phyloP scores from a whole-genome alignment of 108 stramenopile genomes.

The Seminavis robusta region DNA sequence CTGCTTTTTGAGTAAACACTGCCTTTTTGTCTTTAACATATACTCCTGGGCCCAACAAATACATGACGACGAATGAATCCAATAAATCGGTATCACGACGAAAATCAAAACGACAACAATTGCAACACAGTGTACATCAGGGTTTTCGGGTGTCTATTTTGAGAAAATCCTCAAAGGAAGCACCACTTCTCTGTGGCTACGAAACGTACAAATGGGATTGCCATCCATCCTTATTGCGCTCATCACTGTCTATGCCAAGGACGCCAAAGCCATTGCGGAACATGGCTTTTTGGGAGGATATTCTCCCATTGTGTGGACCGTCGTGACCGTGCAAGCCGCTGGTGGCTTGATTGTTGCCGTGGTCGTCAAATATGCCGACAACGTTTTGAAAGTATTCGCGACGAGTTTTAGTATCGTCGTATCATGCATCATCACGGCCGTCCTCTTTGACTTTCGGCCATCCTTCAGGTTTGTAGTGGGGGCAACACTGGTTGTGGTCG shows the following conservation, averaged over 20 bases:
- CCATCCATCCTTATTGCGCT: constrained; percentile 85
- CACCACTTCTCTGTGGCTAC: constrained; percentile 85
- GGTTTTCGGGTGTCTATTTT: constrained; percentile 97
- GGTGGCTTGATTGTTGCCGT: constrained; percentile 93
- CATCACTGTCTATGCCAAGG: constrained; percentile 66
- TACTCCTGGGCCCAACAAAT: too few relatives aligned
- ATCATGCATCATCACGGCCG: constrained; percentile 82
- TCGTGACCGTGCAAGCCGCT: constrained; percentile 90
- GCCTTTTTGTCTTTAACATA: too few relatives aligned
- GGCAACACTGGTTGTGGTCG: constrained; percentile 64
- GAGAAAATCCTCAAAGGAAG: constrained; percentile 94
- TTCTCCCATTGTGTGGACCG: constrained; percentile 73
- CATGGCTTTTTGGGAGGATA: constrained; percentile 94
- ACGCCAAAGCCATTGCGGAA: constrained; percentile 41
- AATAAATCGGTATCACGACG: too few relatives aligned
- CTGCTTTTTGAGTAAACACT: too few relatives aligned
- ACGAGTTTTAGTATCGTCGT: constrained; percentile 91
- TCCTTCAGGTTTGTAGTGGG: constrained; percentile 61
- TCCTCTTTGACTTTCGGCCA: constrained; percentile 91
- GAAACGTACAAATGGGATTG: constrained; percentile 98
- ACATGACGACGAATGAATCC: too few relatives aligned
- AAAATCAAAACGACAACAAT: too few relatives aligned
- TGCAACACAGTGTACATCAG: constrained; percentile 92
- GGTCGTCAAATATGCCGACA: constrained; percentile 88
- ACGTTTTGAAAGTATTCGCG: constrained; percentile 85